These are phyloP conservation scores for Ambispora gerdemannii DNA, from an alignment of 192 early-diverging fungal genomes.

Conservation along the genomic window DNA sequence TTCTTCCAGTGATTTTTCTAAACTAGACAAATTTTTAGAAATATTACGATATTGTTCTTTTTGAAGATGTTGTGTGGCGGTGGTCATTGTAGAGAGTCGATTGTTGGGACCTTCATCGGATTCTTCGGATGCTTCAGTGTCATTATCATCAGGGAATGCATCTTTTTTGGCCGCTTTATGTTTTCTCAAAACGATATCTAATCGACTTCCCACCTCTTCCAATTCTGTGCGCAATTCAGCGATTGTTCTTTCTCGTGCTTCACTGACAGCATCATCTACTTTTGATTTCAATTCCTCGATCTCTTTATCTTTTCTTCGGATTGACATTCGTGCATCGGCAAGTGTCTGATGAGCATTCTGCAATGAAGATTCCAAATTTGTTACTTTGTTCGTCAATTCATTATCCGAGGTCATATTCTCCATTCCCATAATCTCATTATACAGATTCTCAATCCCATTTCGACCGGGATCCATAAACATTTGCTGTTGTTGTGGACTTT, in stretches of 20 bases:
- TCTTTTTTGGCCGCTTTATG: conserved; percentile 20
- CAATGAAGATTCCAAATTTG: conserved; percentile 23
- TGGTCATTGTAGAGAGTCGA: conserved; percentile 28
- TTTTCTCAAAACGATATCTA: conserved; percentile 34
- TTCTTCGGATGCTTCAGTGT: conserved; percentile 16
- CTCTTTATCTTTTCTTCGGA: conserved; percentile 29
- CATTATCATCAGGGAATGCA: not conserved
- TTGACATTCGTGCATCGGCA: conserved; percentile 14
- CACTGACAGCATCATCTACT: conserved; percentile 26
- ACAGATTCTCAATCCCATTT: conserved; percentile 24
- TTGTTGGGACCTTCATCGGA: not conserved
- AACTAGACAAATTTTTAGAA: conserved; percentile 28
- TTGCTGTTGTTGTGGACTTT: not conserved
- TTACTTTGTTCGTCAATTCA: conserved; percentile 1
- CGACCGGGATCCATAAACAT: not conserved
- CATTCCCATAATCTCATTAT: conserved; percentile 30
- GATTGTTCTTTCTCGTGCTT: conserved; percentile 28
- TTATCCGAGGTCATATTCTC: not conserved
- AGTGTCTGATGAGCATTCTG: conserved; percentile 24
- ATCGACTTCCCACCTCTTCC: conserved; percentile 36
- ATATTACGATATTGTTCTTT: conserved; percentile 30
- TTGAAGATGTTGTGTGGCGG: conserved; percentile 25
- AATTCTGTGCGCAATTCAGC: conserved; percentile 33
- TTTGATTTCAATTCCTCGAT: conserved; percentile 25
- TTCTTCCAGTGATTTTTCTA: conserved; percentile 33